These are phyloP conservation scores for Kwoniella sp. DNA, from an alignment of 768 basidiomycete species.

Conservation along the genomic window DNA sequence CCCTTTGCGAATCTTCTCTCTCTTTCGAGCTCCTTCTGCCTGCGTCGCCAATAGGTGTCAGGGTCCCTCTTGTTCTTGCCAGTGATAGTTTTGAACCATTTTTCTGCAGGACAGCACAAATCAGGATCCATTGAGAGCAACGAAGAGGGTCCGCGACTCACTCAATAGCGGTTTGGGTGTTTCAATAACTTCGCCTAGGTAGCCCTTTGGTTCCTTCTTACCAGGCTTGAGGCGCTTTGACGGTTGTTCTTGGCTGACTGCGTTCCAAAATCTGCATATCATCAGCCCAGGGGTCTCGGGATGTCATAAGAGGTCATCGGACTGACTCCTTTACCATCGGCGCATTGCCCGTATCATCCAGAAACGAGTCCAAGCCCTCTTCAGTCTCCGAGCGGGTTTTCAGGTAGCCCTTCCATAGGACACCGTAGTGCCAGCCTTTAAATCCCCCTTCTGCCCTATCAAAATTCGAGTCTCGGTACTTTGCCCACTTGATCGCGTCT, in stretches of 20 bases:
- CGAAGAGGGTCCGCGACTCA: slow-evolving; percentile 7
- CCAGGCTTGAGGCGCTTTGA: neutral
- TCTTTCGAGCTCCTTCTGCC: slow-evolving; percentile 15
- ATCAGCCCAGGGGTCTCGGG: neutral
- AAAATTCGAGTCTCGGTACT: slow-evolving; percentile 16
- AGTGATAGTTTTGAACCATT: slow-evolving; percentile 15
- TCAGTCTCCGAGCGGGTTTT: slow-evolving; percentile 29
- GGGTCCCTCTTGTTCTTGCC: slow-evolving; percentile 10
- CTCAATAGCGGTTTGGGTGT: slow-evolving; percentile 13
- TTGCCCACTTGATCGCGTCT: slow-evolving; percentile 35
- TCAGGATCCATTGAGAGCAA: neutral
- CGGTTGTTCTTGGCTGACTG: neutral
- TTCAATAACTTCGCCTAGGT: slow-evolving; percentile 17
- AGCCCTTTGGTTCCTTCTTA: slow-evolving; percentile 15
- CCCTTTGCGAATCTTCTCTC: slow-evolving; percentile 3
- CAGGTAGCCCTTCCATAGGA: slow-evolving; percentile 37
- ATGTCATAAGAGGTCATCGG: neutral
- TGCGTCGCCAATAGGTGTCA: slow-evolving; percentile 16
- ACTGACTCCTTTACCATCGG: slow-evolving; percentile 13
- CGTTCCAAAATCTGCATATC: slow-evolving; percentile 24
- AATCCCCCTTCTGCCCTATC: slow-evolving; percentile 13
- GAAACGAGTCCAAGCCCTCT: neutral
- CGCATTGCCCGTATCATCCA: neutral
- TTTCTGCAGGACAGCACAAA: slow-evolving; percentile 4
- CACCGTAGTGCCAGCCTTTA: slow-evolving; percentile 32